phyloP scores from a whole-genome alignment of 2,329 filamentous ascomycete species.

The Penicillium frequentans region DNA sequence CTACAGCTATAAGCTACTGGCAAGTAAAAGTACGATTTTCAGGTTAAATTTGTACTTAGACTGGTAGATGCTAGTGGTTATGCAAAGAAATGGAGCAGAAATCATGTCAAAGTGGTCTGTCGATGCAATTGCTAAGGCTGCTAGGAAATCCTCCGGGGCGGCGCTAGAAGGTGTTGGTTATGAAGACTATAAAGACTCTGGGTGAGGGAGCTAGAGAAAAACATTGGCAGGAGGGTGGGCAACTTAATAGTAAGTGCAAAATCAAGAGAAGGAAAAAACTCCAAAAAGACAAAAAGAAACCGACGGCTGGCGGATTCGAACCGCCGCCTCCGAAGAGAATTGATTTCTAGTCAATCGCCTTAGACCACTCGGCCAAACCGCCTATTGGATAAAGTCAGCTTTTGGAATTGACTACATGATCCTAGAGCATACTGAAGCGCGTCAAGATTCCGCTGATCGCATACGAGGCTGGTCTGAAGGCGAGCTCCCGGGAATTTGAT shows the following conservation, averaged over 20 bases:
- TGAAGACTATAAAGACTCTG: too few relatives aligned
- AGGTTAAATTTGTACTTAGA: neutral
- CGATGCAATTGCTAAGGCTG: too few relatives aligned
- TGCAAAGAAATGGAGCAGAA: neutral
- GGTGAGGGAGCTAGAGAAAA: too few relatives aligned
- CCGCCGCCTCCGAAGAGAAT: neutral
- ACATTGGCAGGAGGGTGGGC: too few relatives aligned
- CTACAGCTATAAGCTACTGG: neutral
- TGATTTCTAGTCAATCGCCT: neutral
- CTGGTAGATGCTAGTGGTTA: neutral
- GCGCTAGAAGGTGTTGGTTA: too few relatives aligned
- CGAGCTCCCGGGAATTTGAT: too few relatives aligned
- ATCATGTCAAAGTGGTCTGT: neutral
- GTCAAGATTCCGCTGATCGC: too few relatives aligned
- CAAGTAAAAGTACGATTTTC: neutral
- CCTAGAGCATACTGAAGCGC: too few relatives aligned
- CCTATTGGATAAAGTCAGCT: neutral
- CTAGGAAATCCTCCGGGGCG: too few relatives aligned
- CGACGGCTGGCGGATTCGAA: neutral
- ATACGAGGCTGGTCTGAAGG: too few relatives aligned
- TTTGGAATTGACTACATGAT: neutral
- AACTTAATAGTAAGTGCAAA: too few relatives aligned
- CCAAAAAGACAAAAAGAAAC: neutral
- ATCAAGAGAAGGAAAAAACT: rapidly evolving
- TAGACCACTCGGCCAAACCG: neutral